Percentiles rank a stretch among this genome's conserved stretches.
These are phyloP conservation scores for Schizothecium vesticola DNA, from an alignment of 495 filamentous ascomycete species.

Conservation along the genomic window DNA sequence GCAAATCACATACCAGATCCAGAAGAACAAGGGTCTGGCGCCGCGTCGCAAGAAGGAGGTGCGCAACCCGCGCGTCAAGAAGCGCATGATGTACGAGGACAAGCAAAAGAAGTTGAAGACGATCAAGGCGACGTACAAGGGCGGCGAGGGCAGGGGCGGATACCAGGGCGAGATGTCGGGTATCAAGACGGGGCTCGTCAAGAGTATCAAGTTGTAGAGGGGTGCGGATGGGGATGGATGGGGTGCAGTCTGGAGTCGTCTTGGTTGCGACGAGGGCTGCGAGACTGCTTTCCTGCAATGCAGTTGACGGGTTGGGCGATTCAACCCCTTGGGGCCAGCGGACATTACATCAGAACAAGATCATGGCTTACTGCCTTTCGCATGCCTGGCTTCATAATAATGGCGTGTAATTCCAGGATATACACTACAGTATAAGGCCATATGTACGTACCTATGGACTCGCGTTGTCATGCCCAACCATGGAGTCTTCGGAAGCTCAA, in stretches of 20 bases:
- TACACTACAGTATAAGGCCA: neutral
- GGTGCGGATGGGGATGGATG: neutral
- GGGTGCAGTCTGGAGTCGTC: neutral
- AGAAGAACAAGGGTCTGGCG: conserved; percentile 94
- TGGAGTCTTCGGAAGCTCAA: neutral
- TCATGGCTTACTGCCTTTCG: neutral
- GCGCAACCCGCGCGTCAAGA: conserved; percentile 94
- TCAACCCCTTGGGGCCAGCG: neutral
- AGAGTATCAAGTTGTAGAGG: conserved; percentile 77
- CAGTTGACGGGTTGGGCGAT: neutral
- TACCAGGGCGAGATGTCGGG: conserved; percentile 92
- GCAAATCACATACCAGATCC: conserved; percentile 82
- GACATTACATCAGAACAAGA: neutral
- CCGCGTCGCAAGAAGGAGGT: conserved; percentile 86
- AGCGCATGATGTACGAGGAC: conserved; percentile 85
- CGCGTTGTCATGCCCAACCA: neutral
- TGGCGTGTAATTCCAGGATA: neutral
- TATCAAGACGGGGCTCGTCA: conserved; percentile 89
- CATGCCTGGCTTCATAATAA: neutral
- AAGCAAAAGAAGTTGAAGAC: conserved; percentile 92
- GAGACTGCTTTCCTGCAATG: too few relatives aligned
- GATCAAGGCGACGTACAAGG: conserved; percentile 77
- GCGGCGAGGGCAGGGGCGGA: conserved; percentile 78
- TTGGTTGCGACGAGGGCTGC: neutral
- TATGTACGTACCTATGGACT: neutral